Evolutionary conservation across 345 rosid species (phyloP).

Genomic region (Carallia pectinifolia): DNA sequence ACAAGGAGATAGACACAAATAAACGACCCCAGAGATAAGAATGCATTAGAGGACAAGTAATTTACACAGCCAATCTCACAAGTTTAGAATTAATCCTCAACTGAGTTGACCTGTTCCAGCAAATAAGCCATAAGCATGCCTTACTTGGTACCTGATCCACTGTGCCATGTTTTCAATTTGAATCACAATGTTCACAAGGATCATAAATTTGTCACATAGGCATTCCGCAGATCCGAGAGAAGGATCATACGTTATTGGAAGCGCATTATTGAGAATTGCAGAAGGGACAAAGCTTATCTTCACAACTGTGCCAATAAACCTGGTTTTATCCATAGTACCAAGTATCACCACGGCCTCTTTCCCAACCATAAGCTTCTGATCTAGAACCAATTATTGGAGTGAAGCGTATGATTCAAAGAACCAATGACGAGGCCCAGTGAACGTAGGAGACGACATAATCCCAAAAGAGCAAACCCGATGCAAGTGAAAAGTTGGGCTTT

Average conservation of each 20-base stretch:
- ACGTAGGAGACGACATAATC: neutral
- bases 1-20: no score
- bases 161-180: no score
- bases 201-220: neutral
- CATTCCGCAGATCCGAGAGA: neutral
- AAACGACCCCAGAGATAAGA: no score
- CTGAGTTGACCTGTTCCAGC: neutral
- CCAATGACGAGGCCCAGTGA: neutral
- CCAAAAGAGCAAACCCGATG: neutral
- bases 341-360: neutral
- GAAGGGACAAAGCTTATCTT: neutral
- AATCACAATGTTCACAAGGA: neutral
- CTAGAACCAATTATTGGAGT: neutral
- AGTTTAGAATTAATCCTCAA: neutral
- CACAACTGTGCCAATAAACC: neutral
- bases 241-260: neutral
- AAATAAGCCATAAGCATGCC: neutral
- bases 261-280: no score
- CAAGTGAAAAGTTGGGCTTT: neutral
- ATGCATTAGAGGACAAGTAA: no score
- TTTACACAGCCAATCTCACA: neutral
- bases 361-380: conserved; percentile 7
- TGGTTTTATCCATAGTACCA: neutral
- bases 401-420: neutral
- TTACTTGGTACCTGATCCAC: neutral